A percentile compares a stretch with the other conserved stretches of the same genome.
Conservation (phyloP, 495 filamentous ascomycete species). For the Astrothelium subdiscretum region DNA sequence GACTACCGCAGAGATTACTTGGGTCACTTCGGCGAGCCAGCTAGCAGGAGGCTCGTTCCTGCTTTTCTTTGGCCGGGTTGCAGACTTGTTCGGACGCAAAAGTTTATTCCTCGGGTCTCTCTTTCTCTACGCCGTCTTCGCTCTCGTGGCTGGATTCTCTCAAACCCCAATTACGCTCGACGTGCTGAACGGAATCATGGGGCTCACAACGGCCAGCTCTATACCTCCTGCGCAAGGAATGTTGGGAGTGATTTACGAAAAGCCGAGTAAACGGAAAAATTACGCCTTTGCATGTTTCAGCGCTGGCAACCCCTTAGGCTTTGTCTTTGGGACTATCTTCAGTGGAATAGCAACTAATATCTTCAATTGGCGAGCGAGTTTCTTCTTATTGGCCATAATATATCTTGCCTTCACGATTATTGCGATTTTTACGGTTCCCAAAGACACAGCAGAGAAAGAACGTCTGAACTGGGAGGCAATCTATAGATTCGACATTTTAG, state of each 20-base stretch:
- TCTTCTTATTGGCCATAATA: constrained; percentile 53
- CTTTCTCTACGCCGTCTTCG: constrained; percentile 48
- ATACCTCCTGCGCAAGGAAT: constrained; percentile 58
- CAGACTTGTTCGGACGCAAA: constrained; percentile 63
- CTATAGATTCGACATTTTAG: constrained; percentile 52
- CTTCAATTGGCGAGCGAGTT: constrained; percentile 54
- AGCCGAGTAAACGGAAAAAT: constrained; percentile 52
- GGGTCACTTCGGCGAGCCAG: constrained; percentile 39
- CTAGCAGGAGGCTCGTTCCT: constrained; percentile 61
- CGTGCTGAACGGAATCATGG: constrained; percentile 51
- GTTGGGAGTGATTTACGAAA: constrained; percentile 51
- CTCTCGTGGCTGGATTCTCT: constrained; percentile 48
- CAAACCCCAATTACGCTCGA: constrained; percentile 52
- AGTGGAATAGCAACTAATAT: constrained; percentile 56
- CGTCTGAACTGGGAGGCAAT: constrained; percentile 37
- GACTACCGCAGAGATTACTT: constrained; percentile 58
- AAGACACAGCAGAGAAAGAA: constrained; percentile 37
- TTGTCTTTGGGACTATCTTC: constrained; percentile 55
- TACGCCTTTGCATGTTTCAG: constrained; percentile 56
- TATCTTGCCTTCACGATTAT: constrained; percentile 47
- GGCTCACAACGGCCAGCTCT: constrained; percentile 49
- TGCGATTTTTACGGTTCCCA: constrained; percentile 54
- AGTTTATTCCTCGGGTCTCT: constrained; percentile 55
- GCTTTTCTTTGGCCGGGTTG: constrained; percentile 60
- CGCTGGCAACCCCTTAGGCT: constrained; percentile 58